Base-by-base conservation (phyloP, 2,329 filamentous ascomycete species). In the Sarocladium kiliense region DNA sequence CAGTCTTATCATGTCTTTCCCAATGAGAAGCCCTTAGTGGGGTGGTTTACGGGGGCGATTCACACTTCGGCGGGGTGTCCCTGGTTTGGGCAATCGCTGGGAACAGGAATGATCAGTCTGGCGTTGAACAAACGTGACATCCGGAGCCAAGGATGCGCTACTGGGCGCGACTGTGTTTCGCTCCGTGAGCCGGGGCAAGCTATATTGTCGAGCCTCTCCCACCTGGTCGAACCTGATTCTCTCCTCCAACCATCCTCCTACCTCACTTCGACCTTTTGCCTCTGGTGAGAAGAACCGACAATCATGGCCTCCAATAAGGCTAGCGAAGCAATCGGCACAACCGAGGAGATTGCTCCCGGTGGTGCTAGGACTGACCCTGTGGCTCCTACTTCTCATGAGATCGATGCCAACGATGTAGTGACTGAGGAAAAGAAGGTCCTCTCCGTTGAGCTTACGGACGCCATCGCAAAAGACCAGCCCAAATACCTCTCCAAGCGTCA, bases 391-490 rank as follows among this genome's bases (percentile, higher is more conserved):
- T 6, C 30, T 3, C 26, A 51, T 3, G 27, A 23, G 27, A 27
- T 36, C 23, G 18, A 36, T 16, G 5, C 21, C n/a, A 18, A 32
- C 14, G 27, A 32, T 32, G 30, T 5, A 36, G 27, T n/a, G 4
- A 23, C 18, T 23, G 30, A 51, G 27, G 47, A 51, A 27, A 36
- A 51, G 30, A 51, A 59, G 7, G 58, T 60, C 21, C 55, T 37
- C 14, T 60, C 59, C 3, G 59, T 60, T 6, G 57, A 56, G 37
- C 50, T 60, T 3, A 47, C 59, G 3, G 56, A 59, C 36, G 59
- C 59, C 32, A 23, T 60, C 14, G 57, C 57, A 37, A 59, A 59
- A 30, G 59, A 60, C 34, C 53, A 60, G 36, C 59, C 59, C 3
- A 56, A 57, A 32, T 59, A 57, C 19, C 30, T 34, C 7, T 58